Evolutionary conservation across 1,139 yeast genomes (phyloP).

Genomic region (Blastobotrys apis): DNA sequence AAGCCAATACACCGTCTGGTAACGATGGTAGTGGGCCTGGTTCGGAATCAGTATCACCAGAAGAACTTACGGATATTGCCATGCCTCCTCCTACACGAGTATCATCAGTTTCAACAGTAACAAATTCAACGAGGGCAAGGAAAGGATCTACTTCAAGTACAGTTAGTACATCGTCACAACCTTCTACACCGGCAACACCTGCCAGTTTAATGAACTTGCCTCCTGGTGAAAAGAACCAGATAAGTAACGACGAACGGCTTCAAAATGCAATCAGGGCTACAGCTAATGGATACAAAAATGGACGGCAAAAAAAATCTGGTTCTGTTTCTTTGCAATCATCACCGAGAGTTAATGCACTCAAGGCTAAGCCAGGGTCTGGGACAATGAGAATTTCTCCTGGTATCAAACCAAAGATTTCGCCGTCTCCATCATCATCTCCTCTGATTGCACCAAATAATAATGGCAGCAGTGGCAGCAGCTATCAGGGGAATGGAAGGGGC

Average conservation of each 20-base stretch:
- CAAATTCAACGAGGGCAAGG: background rate
- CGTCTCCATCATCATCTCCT: constrained; percentile 17
- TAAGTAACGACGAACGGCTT: constrained; percentile 21
- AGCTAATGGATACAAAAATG: constrained; percentile 8
- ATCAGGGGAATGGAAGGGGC: background rate
- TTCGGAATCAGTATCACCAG: constrained; percentile 18
- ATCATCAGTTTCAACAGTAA: constrained; percentile 14
- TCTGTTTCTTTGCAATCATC: constrained; percentile 6
- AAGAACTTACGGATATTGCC: constrained; percentile 27
- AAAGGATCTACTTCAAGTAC: constrained; percentile 5
- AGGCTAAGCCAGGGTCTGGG: constrained; percentile 6
- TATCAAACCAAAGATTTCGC: constrained; percentile 24
- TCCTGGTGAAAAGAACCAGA: constrained; percentile 17
- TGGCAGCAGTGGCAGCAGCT: too few relatives aligned
- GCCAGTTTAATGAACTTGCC: constrained; percentile 43
- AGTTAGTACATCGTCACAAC: background rate
- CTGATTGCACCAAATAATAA: constrained; percentile 14
- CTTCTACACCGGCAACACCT: constrained; percentile 23
- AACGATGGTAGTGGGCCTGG: background rate
- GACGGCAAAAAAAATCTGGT: background rate
- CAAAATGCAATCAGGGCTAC: constrained; percentile 29
- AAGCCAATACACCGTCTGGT: background rate
- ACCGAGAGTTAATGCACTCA: constrained; percentile 12
- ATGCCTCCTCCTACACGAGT: constrained; percentile 29
- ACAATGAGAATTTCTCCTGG: constrained; percentile 23